Base-by-base conservation (phyloP, 768 basidiomycete genomes). In the Mycena venus region DNA sequence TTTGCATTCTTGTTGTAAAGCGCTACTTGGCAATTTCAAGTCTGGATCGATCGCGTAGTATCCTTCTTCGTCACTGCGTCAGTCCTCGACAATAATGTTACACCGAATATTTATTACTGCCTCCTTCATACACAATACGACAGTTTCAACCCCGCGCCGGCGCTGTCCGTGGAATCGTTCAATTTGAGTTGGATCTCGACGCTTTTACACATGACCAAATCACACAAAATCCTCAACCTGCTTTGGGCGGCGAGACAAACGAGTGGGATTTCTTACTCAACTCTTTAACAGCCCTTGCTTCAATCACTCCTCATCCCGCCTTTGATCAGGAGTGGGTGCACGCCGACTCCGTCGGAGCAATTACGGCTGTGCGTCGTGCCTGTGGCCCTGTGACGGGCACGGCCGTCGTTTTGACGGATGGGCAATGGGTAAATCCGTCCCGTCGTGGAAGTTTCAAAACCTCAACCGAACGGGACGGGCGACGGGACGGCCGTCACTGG, bases 51-150 rank as follows among this genome's bases (percentile, higher is more conserved):
- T 55, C 53, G 58, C 34, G 32, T 60, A 60, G 58, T 60, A 60
- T 60, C 58, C 36, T 36, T 36, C 36, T 36, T 36, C 36, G 36
- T 36, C 36, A 36, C 36, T 36, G 12, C 58, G 58, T 60, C 58
- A 60, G 58, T 60, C 58, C 58, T 60, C 58, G 32, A 60, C 58
- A 60, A 38, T 60, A 60, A 60, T 60, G 58, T 60, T 60, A 60
- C 58, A 60, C 58, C 58, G 32, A 38, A 60, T 60, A 36, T 60
- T 17, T 60, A 60, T 60, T 60, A 31, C 58, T 31, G 58, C 58
- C 58, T 36, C 36, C 36, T 60, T 38, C 58, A 60, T 60, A 36
- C 58, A 60, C 32, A 60, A 60, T 60, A 60, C 58, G 31, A 36
- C 36, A 36, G 36, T 36, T 36, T 36, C 36, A 36, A 36, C 36